Evolutionary conservation across 345 rosid genomes (phyloP), one percentile per base, ranked within the genome.

Genomic region (Eucalyptus pumila): DNA sequence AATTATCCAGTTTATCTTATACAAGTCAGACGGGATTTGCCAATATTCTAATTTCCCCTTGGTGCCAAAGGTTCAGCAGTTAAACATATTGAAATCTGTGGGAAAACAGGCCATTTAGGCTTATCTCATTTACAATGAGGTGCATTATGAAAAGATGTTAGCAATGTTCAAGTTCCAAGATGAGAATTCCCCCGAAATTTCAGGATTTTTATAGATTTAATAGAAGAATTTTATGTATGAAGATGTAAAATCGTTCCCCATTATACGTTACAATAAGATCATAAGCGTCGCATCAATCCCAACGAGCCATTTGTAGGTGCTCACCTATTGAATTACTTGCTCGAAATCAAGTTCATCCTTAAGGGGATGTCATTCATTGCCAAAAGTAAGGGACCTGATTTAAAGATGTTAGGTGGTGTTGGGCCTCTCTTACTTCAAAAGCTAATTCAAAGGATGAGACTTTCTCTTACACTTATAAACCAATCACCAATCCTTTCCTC

Each of bases 381-480:
- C 0, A 0, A 34, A 72, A 37, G 4, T 10, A 37, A 7, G 0
- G 27, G 2, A 0, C 3, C 8, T 32, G 3, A 17, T 34, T 69
- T 17, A 40, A 34, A 17, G 14, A 69, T 40, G 0, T 19, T 52
- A 3, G 0, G 10, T 52, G 0, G 1, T 52, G 0, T 52, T 52
- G 0, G 5, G 58, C 5, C 58, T 0, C 10, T 7, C 5, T 52
- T 0, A 52, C 24, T 10, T 52, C 0, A 8, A 52, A 52, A 52
- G 4, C 0, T 52, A 52, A 52, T 0, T 52, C 11, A 52, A 52
- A 52, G 1, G 1, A 52, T 8, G 5, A 19, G 0, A 21, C 2
- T 52, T 19, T 7, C 1, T 1, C 21, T 51, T 0, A 51, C 23
- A 50, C 1, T 50, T 50, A 50, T 50, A 50, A 50, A 16, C 1